Base-by-base conservation (phyloP, 2,329 filamentous ascomycete genomes). In the Mycosphaerelloides madeirae region DNA sequence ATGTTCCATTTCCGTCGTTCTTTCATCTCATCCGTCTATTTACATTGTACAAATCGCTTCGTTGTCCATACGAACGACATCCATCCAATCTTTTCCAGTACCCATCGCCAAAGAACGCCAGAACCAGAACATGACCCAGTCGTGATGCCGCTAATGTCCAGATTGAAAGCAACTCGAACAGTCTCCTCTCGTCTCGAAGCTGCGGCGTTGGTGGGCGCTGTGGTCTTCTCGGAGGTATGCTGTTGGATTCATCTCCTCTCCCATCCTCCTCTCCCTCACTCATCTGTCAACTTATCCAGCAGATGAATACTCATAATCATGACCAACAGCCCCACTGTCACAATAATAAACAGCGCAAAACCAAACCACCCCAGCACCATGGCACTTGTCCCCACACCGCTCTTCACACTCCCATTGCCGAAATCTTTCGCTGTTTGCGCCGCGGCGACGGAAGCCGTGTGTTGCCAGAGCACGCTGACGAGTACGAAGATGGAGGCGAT, bases 361-460 rank as follows among this genome's bases (percentile, higher is more conserved):
- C 87, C 87, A 69, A 98, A 97, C 93, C 93, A 98, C 47, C 93
- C 93, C 62, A 98, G 76, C 14, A 96, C 87, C 87, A 98, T 97
- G 44, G 93, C 91, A 31, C 84, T 87, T 38, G 87, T 90, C n/a
- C 90, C 90, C 11, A 96, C 88, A 28, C 90, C 90, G 44, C 84
- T 87, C 65, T 78, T 81, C 45, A 96, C 87, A 54, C 83, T 87
- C 33, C 90, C 90, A 65, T 96, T 96, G 29, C 85, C 90, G 55
- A 96, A 80, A 62, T 95, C 89, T 73, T 95, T 87, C 1, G 90
- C 88, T 54, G 98, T 90, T 54, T 94, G 86, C 48, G 88, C 89
- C 16, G 93, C 93, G 28, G 91, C 91, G 1, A 98, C 93, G 0
- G 91, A 96, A 0, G 93, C 93, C 5, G 93, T 98, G 62, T 98